Base-by-base conservation (phyloP, 768 basidiomycete species). In the Pseudohyphozyma bogoriensis region DNA sequence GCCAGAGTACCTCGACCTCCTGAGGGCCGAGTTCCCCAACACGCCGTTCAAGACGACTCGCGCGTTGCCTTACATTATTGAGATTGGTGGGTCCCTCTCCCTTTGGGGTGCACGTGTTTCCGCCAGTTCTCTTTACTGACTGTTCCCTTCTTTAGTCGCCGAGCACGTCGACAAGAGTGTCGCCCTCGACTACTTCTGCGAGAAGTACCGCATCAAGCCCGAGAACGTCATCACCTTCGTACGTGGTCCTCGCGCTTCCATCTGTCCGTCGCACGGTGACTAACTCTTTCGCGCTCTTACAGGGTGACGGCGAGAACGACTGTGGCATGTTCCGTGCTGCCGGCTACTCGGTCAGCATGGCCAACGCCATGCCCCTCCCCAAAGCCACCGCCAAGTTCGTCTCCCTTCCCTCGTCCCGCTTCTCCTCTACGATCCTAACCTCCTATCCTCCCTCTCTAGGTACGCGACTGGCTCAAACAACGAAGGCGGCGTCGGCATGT, bases 31-130 rank as follows among this genome's bases (percentile, higher is more conserved):
- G 46, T 67, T 67, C 62, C 55, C 62, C 28, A 55, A 40, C 44
- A 62, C 55, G 28, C 44, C 62, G 3, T 67, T 67, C 62, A 63
- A 63, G 59, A 67, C 59, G 55, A 67, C 65, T 31, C 65, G 65
- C 51, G 65, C 65, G 9, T 62, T 67, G 22, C 65, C 65, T 29
- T 67, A 67, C 65, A 67, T 67, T 51, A 67, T 67, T 59, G 65
- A 67, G 51, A 60, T 67, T 18, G 29, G 24, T 31, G 26, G 24
- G 26, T 47, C 46, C 24, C n/a, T n/a, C 22, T 45, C 24, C 22
- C 44, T 45, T n/a, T n/a, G n/a, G n/a, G n/a, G n/a, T n/a, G n/a
- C n/a, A 45, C 44, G 10, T 45, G 12, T 11, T n/a, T 10, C 22
- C 11, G 9, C 9, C 20, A 18, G 44, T 8, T 13, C 44, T n/a